Conservation (phyloP, 2,329 filamentous ascomycete genomes). For the Xylaria sp. region DNA sequence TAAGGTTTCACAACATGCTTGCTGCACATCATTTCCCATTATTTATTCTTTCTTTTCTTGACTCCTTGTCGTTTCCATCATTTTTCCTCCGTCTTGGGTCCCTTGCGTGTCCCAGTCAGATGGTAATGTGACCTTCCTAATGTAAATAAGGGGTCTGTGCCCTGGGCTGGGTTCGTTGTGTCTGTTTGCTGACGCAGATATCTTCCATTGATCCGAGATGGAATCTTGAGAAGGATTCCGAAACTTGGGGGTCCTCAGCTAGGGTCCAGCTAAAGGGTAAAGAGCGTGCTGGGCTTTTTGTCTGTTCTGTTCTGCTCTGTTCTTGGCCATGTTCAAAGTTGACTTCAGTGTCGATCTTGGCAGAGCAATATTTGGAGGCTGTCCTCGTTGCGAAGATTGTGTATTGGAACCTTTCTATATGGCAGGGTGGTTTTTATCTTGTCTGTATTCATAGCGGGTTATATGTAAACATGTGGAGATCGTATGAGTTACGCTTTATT, state of each 20-base stretch:
- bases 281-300: neutral
- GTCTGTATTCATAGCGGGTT: neutral
- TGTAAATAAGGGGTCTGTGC: constrained; percentile 3
- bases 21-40: neutral
- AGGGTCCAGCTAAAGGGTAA: neutral
- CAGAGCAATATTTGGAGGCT: no score
- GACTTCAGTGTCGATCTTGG: no score
- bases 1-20: neutral
- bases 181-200: no score
- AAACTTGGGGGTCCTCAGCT: neutral
- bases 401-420: neutral
- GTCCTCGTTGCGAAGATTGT: neutral
- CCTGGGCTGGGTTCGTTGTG: no score
- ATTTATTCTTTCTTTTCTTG: neutral
- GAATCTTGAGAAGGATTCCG: neutral
- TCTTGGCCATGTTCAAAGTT: no score
- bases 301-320: no score
- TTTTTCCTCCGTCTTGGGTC: neutral
- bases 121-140: constrained; percentile 34
- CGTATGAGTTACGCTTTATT: neutral
- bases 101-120: constrained; percentile 5
- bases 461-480: neutral
- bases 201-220: constrained; percentile 1
- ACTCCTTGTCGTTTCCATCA: neutral
- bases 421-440: neutral